Percentiles rank a stretch among this genome's conserved stretches.
These are phyloP conservation scores for Suillus tomentosus DNA, from an alignment of 768 basidiomycete genomes.

Conservation along the genomic window DNA sequence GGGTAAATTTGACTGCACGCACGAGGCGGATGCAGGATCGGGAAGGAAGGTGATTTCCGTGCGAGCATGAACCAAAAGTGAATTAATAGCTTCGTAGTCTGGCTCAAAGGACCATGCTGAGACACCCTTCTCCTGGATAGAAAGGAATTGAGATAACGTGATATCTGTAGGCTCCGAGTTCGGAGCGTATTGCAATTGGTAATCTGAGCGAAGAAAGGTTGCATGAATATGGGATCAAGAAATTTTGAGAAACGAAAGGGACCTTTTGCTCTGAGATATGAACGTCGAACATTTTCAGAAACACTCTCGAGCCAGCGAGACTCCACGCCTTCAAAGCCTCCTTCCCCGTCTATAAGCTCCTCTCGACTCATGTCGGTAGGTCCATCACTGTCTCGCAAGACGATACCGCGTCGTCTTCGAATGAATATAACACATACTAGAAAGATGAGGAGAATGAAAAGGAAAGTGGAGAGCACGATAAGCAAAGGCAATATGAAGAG, in stretches of 20 bases:
- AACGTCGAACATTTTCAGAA: constrained; percentile 60
- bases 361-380: constrained; percentile 93
- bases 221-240: constrained; percentile 12
- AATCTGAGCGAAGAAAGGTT: constrained; percentile 48
- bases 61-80: constrained; percentile 89
- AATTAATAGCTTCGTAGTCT: constrained; percentile 93
- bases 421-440: constrained; percentile 87
- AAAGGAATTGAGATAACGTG: constrained; percentile 96
- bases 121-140: constrained; percentile 99
- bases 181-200: constrained; percentile 86
- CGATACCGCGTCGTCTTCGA: constrained; percentile 73
- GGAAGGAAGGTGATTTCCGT: constrained; percentile 98
- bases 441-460: constrained; percentile 91
- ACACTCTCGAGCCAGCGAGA: constrained; percentile 90
- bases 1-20: constrained; percentile 95
- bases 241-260: constrained; percentile 23
- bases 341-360: constrained; percentile 88
- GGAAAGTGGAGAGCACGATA: constrained; percentile 89
- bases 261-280: constrained; percentile 91
- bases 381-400: constrained; percentile 83
- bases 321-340: constrained; percentile 92
- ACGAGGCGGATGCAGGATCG: constrained; percentile 92
- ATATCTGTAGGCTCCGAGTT: constrained; percentile 98
- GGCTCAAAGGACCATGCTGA: constrained; percentile 99
- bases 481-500: constrained; percentile 91